Conservation (phyloP, 805 yeast species). For the Debaryomyces maramus region DNA sequence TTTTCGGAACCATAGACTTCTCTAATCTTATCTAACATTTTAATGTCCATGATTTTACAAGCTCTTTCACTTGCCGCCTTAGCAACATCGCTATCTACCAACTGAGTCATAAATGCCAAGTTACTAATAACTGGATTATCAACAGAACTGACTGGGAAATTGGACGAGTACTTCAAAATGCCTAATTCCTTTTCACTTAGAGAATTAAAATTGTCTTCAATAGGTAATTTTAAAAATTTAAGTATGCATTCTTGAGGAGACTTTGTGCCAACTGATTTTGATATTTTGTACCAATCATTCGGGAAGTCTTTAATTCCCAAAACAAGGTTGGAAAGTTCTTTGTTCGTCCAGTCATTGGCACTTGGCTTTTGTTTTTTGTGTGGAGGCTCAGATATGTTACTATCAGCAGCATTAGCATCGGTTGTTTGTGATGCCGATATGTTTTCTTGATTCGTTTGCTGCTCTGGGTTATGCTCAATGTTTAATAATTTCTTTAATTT, state of each 20-base stretch:
- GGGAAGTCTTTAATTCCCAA: slow-evolving; percentile 61
- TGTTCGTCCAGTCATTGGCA: slow-evolving; percentile 60
- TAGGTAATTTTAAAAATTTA: slow-evolving; percentile 75
- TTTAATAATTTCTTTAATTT: slow-evolving; percentile 32
- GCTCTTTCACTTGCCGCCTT: slow-evolving; percentile 76
- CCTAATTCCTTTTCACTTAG: slow-evolving; percentile 54
- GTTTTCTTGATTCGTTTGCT: background rate
- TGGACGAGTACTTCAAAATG: slow-evolving; percentile 77
- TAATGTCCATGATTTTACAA: slow-evolving; percentile 47
- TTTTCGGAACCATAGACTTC: slow-evolving; percentile 23
- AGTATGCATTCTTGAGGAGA: slow-evolving; percentile 78
- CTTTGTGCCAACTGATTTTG: slow-evolving; percentile 63
- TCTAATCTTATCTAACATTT: slow-evolving; percentile 39
- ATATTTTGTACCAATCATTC: slow-evolving; percentile 78
- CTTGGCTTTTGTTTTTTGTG: slow-evolving; percentile 25
- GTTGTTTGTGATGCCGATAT: slow-evolving; percentile 2
- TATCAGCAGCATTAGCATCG: slow-evolving; percentile 1
- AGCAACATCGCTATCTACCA: slow-evolving; percentile 85
- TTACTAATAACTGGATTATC: slow-evolving; percentile 95
- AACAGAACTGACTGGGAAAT: slow-evolving; percentile 77
- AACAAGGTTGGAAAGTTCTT: slow-evolving; percentile 59
- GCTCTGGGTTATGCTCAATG: slow-evolving; percentile 7
- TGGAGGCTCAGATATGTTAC: slow-evolving; percentile 13
- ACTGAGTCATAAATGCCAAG: slow-evolving; percentile 79
- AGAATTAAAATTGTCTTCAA: slow-evolving; percentile 70